Conservation (phyloP, 768 basidiomycete species). For the Lenzites betulinus region DNA sequence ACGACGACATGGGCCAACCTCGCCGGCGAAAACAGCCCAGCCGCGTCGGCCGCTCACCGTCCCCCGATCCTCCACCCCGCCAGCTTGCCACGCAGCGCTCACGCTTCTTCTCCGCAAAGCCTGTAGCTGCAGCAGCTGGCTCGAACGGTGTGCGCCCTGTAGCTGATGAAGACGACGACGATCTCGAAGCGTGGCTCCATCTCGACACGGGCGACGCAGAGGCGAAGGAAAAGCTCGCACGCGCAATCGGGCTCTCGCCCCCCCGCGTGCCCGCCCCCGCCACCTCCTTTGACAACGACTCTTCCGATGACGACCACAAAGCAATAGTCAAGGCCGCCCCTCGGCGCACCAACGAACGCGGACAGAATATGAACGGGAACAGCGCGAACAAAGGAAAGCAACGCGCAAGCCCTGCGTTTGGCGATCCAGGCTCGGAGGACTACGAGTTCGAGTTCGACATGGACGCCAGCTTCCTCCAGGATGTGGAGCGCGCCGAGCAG, state of each 20-base stretch:
- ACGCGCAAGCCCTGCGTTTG: not conserved
- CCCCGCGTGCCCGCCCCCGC: constrained; percentile 14
- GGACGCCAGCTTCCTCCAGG: constrained; percentile 43
- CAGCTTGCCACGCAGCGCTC: constrained; percentile 13
- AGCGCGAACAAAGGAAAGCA: constrained; percentile 4
- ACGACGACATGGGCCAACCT: constrained; percentile 28
- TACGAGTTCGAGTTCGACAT: constrained; percentile 37
- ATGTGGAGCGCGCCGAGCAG: constrained; percentile 39
- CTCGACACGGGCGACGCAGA: constrained; percentile 17
- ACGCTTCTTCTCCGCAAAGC: constrained; percentile 22
- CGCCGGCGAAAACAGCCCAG: constrained; percentile 28
- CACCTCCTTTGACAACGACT: constrained; percentile 28
- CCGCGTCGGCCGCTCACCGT: constrained; percentile 18
- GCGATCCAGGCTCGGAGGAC: constrained; percentile 17
- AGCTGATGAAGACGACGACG: not conserved
- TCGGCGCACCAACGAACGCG: no score
- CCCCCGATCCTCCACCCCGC: constrained; percentile 25
- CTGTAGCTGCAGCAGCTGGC: not conserved
- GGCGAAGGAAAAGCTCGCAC: constrained; percentile 34
- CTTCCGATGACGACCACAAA: constrained; percentile 32
- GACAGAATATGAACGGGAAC: not conserved
- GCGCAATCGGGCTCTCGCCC: constrained; percentile 28
- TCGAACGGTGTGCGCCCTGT: no score
- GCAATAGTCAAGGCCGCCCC: not conserved
- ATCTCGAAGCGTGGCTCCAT: not conserved